Base-by-base conservation (phyloP, 116 monocot genomes). In the Papilionanthe hybrid region DNA sequence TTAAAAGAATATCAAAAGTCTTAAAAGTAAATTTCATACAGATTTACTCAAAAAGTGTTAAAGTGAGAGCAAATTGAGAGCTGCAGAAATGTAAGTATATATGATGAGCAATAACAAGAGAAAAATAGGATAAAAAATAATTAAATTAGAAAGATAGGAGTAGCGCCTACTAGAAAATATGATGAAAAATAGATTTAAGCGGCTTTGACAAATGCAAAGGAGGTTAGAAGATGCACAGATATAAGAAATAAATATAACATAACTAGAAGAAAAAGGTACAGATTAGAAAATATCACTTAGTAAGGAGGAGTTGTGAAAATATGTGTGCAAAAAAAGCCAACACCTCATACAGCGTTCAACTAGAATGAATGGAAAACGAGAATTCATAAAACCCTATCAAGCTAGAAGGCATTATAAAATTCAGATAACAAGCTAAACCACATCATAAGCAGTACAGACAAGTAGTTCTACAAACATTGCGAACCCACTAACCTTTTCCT, bases 401-500 rank as follows among this genome's bases (percentile, higher is more conserved):
- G 60, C 60, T 22, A 6, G 23, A 60, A 22, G 60, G 1, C 23
- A 23, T 12, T 32, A 32, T 32, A 5, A 69, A 23, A 10, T 30
- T 25, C 32, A 71, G 18, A 8, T 10, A 71, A 22, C 69, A 37
- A n/a, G 37, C 69, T 30, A 71, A 71, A 71, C 19, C 4, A 13
- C 17, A 71, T 71, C 7, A 37, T 5, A 37, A 45, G 23, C 23
- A 63, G 25, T 23, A 63, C 63, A 9, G 63, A 25, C 5, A 63
- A 63, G 25, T 22, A 12, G 63, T 23, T 63, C 6, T 22, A 63
- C 5, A 20, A 32, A 18, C 43, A 73, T 37, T 55, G 75, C 10
- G 55, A 30, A 76, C 1, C 15, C 45, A 55, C 69, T 76, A 82
- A 93, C 99, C 93, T 95, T 94, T 74, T 86, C 89, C 86, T 91